These are phyloP conservation scores for Zymoseptoria ardabiliae DNA, from an alignment of 2,329 filamentous ascomycete genomes.

Conservation along the genomic window DNA sequence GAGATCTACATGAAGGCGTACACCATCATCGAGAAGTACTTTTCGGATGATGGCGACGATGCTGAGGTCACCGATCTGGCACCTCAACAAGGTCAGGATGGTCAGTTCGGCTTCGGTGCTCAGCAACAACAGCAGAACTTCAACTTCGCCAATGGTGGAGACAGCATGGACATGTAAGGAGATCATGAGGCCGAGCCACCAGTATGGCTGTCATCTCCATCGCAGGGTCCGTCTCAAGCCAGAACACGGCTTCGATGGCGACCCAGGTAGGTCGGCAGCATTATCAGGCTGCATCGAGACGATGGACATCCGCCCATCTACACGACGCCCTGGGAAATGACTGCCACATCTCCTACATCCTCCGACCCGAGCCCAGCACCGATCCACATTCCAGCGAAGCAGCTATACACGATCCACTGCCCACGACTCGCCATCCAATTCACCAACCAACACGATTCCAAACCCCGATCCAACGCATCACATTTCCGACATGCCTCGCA, in stretches of 20 bases:
- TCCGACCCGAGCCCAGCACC: background rate
- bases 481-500: background rate
- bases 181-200: background rate
- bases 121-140: constrained; percentile 71
- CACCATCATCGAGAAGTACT: constrained; percentile 99
- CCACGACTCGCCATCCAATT: background rate
- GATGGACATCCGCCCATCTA: background rate
- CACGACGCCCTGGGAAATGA: background rate
- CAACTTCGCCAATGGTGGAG: constrained; percentile 78
- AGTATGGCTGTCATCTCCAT: background rate
- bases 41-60: constrained; percentile 91
- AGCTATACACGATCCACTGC: background rate
- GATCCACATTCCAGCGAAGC: background rate
- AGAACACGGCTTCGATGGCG: background rate
- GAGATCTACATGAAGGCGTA: constrained; percentile 99
- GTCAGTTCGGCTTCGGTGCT: constrained; percentile 72
- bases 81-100: constrained; percentile 62
- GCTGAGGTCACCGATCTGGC: constrained; percentile 75
- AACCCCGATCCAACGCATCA: background rate
- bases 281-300: background rate
- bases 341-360: background rate
- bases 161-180: constrained; percentile 59
- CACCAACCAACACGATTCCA: background rate
- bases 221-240: background rate
- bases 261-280: background rate